A percentile compares a stretch with the other conserved stretches of the same genome.
Conservation (phyloP, 2,329 filamentous ascomycete genomes). For the Zarea fungicola region DNA sequence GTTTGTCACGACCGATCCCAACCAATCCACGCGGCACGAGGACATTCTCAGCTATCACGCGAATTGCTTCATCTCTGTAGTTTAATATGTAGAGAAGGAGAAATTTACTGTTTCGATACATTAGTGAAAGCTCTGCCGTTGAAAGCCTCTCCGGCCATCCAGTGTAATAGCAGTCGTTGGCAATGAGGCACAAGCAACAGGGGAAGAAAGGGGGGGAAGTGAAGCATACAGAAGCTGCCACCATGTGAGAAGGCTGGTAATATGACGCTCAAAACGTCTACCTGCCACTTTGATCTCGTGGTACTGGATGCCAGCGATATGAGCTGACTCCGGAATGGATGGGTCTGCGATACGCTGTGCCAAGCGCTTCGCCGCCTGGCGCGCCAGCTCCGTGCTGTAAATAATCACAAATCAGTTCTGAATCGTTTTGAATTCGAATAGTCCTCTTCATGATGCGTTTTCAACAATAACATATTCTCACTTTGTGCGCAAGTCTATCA, state of each 20-base stretch:
- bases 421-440: not conserved
- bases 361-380: slow-evolving; percentile 58
- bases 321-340: slow-evolving; percentile 50
- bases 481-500: slow-evolving; percentile 77
- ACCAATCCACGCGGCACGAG: slow-evolving; percentile 68
- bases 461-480: too few relatives aligned
- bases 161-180: too few relatives aligned
- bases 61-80: slow-evolving; percentile 63
- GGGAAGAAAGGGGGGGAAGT: not conserved
- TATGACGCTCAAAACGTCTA: slow-evolving; percentile 59
- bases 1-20: slow-evolving; percentile 63
- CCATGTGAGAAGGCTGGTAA: slow-evolving; percentile 65
- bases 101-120: slow-evolving; percentile 33
- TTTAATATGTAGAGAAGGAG: slow-evolving; percentile 59
- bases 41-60: slow-evolving; percentile 62
- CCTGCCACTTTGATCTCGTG: slow-evolving; percentile 70
- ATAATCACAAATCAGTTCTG: too few relatives aligned
- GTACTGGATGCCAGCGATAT: slow-evolving; percentile 61
- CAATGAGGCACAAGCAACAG: too few relatives aligned
- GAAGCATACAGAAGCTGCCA: slow-evolving; percentile 52
- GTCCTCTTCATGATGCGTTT: too few relatives aligned
- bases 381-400: slow-evolving; percentile 64
- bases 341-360: slow-evolving; percentile 34
- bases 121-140: not conserved
- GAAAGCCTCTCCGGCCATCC: not conserved